A percentile compares a stretch with the other conserved stretches of the same genome.
These are phyloP conservation scores for Chiua virens DNA, from an alignment of 768 basidiomycete genomes.

Conservation along the genomic window DNA sequence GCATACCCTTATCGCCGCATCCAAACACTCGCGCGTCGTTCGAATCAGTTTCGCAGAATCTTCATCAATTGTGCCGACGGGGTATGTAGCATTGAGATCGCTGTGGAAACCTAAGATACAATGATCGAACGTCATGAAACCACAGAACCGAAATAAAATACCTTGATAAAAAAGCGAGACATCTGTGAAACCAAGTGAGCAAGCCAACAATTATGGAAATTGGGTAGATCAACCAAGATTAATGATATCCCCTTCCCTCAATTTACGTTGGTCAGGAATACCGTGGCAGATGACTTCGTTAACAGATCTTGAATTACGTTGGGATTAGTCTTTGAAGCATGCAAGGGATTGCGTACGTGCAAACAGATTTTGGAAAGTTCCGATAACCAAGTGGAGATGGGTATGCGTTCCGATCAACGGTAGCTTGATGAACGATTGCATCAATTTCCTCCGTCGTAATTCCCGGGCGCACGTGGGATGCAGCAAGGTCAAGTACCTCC, in stretches of 20 bases:
- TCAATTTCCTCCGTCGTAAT: slow-evolving; percentile 96
- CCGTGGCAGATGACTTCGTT: slow-evolving; percentile 99
- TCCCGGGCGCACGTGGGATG: slow-evolving; percentile 83
- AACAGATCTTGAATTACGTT: slow-evolving; percentile 56
- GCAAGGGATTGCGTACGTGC: slow-evolving; percentile 65
- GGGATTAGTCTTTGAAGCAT: neutral
- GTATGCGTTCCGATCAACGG: slow-evolving; percentile 87
- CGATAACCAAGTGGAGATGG: slow-evolving; percentile 93
- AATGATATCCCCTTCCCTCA: slow-evolving; percentile 92
- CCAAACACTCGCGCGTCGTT: slow-evolving; percentile 78
- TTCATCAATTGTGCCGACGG: slow-evolving; percentile 83
- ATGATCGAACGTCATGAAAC: neutral
- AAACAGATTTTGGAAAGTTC: slow-evolving; percentile 91
- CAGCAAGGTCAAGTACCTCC: slow-evolving; percentile 92
- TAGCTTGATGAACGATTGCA: slow-evolving; percentile 88
- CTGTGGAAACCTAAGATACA: slow-evolving; percentile 72
- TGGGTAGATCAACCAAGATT: slow-evolving; percentile 69
- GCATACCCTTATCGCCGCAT: slow-evolving; percentile 88
- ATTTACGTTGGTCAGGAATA: slow-evolving; percentile 82
- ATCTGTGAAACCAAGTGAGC: slow-evolving; percentile 46
- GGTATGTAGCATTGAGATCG: slow-evolving; percentile 92
- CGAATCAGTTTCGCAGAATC: slow-evolving; percentile 81
- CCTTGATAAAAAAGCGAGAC: slow-evolving; percentile 80
- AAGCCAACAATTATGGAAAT: slow-evolving; percentile 7
- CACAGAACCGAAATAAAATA: slow-evolving; percentile 25